A percentile compares a stretch with the other conserved stretches of the same genome.
These are phyloP conservation scores for Backusella mclennaniae DNA, from an alignment of 192 early-diverging fungal species.

Conservation along the genomic window DNA sequence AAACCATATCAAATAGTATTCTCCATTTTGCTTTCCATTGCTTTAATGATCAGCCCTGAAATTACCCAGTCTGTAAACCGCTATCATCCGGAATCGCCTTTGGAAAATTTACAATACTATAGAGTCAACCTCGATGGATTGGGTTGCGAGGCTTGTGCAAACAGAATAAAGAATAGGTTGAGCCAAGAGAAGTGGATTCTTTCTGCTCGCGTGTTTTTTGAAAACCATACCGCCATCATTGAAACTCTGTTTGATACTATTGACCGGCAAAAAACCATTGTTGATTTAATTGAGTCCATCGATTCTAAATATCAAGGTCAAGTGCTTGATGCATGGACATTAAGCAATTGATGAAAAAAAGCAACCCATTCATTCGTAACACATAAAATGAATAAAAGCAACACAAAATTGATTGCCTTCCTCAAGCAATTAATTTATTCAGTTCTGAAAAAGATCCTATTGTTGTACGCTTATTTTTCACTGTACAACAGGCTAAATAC, in stretches of 20 bases:
- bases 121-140: slow-evolving; percentile 41
- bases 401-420: slow-evolving; percentile 16
- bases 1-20: slow-evolving; percentile 7
- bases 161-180: slow-evolving; percentile 41
- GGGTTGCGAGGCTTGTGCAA: slow-evolving; percentile 52
- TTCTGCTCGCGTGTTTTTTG: slow-evolving; percentile 41
- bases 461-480: neutral
- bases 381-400: neutral
- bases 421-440: slow-evolving; percentile 8
- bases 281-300: slow-evolving; percentile 1
- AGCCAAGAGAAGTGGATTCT: slow-evolving; percentile 19
- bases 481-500: neutral
- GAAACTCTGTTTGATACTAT: neutral
- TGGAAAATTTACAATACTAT: slow-evolving; percentile 25
- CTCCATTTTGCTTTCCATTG: slow-evolving; percentile 24
- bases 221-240: slow-evolving; percentile 34
- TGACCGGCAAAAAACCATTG: neutral
- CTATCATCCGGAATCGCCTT: neutral
- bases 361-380: neutral
- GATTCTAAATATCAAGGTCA: slow-evolving; percentile 15
- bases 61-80: slow-evolving; percentile 28
- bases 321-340: slow-evolving; percentile 16
- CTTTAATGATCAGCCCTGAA: slow-evolving; percentile 41
- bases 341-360: neutral
- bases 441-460: neutral